Conservation (phyloP, 306 rosid species). For the Sindora glabra region DNA sequence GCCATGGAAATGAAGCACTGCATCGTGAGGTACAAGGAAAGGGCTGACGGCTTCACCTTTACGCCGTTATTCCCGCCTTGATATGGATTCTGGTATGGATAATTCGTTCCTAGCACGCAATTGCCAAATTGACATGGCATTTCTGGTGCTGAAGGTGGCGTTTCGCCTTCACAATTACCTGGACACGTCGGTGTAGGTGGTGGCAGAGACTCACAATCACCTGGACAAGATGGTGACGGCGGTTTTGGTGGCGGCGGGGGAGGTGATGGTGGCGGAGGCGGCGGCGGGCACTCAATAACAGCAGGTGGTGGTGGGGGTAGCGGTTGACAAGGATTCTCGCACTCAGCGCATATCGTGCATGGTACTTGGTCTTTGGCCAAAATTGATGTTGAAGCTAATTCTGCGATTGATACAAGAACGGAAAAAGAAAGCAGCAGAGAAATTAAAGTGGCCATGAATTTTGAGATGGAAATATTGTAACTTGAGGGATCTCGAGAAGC, state of each 20-base stretch:
- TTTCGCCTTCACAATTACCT: background rate
- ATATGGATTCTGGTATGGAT: background rate
- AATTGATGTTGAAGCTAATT: background rate
- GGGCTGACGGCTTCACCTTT: constrained; percentile 2
- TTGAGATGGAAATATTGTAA: constrained; percentile 9
- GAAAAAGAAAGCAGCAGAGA: background rate
- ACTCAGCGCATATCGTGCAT: constrained; percentile 48
- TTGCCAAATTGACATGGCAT: background rate
- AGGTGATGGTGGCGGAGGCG: constrained; percentile 16
- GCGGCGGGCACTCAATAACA: constrained; percentile 24
- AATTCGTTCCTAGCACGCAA: background rate
- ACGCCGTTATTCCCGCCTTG: background rate
- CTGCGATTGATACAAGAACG: background rate
- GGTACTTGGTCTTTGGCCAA: constrained; percentile 29
- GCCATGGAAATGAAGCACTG: background rate
- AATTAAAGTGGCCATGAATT: background rate
- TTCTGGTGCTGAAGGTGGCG: background rate
- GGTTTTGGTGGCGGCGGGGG: constrained; percentile 31
- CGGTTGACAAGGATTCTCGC: constrained; percentile 56
- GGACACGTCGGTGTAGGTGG: background rate
- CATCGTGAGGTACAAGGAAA: background rate
- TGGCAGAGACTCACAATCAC: background rate
- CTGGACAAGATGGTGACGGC: constrained; percentile 19
- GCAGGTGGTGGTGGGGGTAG: constrained; percentile 28
- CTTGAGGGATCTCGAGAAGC: background rate